Evolutionary conservation across 2,329 filamentous ascomycete genomes (phyloP).

Genomic region (Cladosporium austrohemisphaericum): DNA sequence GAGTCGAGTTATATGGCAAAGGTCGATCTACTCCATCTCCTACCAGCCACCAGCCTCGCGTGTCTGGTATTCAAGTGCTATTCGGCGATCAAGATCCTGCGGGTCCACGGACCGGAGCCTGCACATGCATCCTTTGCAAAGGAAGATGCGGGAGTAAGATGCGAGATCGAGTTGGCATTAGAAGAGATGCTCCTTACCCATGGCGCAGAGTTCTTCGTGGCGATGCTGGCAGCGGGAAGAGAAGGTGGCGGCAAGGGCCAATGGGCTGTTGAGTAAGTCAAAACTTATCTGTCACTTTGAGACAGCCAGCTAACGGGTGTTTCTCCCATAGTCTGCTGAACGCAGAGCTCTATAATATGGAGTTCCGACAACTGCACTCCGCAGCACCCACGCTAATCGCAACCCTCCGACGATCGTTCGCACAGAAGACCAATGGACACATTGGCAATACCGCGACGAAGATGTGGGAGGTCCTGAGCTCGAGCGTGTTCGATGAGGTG

Average conservation of each 20-base stretch:
- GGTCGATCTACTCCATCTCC: slow-evolving; percentile 24
- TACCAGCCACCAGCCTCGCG: slow-evolving; percentile 31
- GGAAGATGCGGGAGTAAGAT: slow-evolving; percentile 23
- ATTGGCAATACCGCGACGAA: slow-evolving; percentile 16
- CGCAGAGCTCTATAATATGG: slow-evolving; percentile 25
- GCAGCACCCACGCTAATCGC: slow-evolving; percentile 28
- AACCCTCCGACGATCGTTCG: slow-evolving; percentile 28
- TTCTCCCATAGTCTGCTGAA: slow-evolving; percentile 21
- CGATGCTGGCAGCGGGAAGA: slow-evolving; percentile 22
- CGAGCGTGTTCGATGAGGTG: slow-evolving; percentile 26
- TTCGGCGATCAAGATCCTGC: slow-evolving; percentile 29
- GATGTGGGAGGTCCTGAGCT: slow-evolving; percentile 32
- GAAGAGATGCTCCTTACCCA: slow-evolving; percentile 32
- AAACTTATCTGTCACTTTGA: no score
- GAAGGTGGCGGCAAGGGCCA: not conserved
- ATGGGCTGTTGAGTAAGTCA: slow-evolving; percentile 25
- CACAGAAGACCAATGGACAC: slow-evolving; percentile 20
- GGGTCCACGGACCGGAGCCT: slow-evolving; percentile 30
- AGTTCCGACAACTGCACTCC: slow-evolving; percentile 23
- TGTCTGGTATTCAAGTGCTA: slow-evolving; percentile 33
- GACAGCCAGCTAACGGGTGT: not conserved
- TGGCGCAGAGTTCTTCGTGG: slow-evolving; percentile 30
- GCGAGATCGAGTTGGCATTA: slow-evolving; percentile 32
- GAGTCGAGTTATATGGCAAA: slow-evolving; percentile 15
- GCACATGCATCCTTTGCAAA: slow-evolving; percentile 20